Base-by-base conservation (phyloP, 371 early-diverging fungal genomes). In the Saksenaea vasiformis region DNA sequence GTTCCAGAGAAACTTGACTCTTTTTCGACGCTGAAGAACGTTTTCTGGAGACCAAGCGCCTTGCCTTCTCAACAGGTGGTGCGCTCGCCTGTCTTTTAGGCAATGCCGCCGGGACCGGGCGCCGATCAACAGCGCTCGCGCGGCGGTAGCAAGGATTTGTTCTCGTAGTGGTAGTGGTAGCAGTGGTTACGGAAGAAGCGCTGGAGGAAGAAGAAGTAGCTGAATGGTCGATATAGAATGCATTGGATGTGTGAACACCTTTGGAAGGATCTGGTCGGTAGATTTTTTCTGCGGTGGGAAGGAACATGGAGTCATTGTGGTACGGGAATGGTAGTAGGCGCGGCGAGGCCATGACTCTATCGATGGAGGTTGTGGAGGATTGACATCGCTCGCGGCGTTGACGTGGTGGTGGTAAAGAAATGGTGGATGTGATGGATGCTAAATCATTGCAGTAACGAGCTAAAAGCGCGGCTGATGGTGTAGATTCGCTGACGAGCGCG, bases 291-390 rank as follows among this genome's bases (percentile, higher is more conserved):
- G 73, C 70, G 9, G 60, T 65, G 9, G 72, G 72, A 10, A 71
- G 53, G 37, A 71, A 71, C 15, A 62, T 55, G 31, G 65, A 64
- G 43, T 71, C 72, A 31, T 71, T 71, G 63, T 71, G 72, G 51
- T 71, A 71, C 3, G 72, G 72, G 36, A 71, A 71, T 11, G 72
- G 67, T 10, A 56, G 59, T 10, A 62, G 39, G 0, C 68, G 61
- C 0, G 72, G 67, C 15, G 72, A 64, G 0, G 69, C 65, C 62
- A 71, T 53, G 34, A 71, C 72, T 27, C 57, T 43, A 54, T 71
- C 72, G 10, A 64, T 34, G 19, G 56, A 28, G 15, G 54, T 65
- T 19, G 61, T 61, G 5, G 66, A 61, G 10, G 62, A 58, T 10
- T 51, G 15, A 14, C 58, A 55, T 58, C 66, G 26, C 26, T 60